A percentile compares a stretch with the other conserved stretches of the same genome.
These are phyloP conservation scores for Coffea eugenioides DNA, from an alignment of 257 asterid species.

Conservation along the genomic window DNA sequence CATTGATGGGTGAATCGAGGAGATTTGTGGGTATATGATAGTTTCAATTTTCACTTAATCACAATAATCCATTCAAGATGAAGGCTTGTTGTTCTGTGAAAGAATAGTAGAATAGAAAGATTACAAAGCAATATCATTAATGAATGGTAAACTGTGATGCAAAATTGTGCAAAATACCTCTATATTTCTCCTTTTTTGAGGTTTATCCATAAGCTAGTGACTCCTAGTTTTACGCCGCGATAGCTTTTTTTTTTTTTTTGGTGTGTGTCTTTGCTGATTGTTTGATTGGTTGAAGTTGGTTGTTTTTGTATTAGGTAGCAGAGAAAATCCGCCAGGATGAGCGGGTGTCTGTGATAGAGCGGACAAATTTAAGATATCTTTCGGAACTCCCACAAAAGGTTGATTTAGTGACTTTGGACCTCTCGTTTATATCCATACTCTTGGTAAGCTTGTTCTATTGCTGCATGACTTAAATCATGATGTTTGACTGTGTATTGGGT, in stretches of 20 bases:
- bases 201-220: background rate
- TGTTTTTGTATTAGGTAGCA: slow-evolving; percentile 59
- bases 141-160: no score
- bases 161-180: background rate
- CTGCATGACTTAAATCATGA: background rate
- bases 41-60: background rate
- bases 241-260: slow-evolving; percentile 1
- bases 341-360: slow-evolving; percentile 70
- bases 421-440: slow-evolving; percentile 87
- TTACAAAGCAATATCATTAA: no score
- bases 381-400: slow-evolving; percentile 88
- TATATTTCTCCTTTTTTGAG: background rate
- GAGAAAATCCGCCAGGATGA: slow-evolving; percentile 84
- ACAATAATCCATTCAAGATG: background rate
- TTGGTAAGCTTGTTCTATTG: slow-evolving; percentile 46
- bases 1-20: background rate
- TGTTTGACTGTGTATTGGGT: background rate
- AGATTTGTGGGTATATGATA: background rate
- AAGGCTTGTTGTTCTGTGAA: no score
- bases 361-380: slow-evolving; percentile 91
- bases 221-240: background rate
- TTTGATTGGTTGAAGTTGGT: slow-evolving; percentile 21
- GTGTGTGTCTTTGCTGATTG: background rate
- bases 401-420: slow-evolving; percentile 92
- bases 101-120: no score